Percentiles rank a stretch among this genome's conserved stretches.
These are phyloP conservation scores for Cystobasidium ongulense DNA, from an alignment of 768 basidiomycete genomes.

Conservation along the genomic window DNA sequence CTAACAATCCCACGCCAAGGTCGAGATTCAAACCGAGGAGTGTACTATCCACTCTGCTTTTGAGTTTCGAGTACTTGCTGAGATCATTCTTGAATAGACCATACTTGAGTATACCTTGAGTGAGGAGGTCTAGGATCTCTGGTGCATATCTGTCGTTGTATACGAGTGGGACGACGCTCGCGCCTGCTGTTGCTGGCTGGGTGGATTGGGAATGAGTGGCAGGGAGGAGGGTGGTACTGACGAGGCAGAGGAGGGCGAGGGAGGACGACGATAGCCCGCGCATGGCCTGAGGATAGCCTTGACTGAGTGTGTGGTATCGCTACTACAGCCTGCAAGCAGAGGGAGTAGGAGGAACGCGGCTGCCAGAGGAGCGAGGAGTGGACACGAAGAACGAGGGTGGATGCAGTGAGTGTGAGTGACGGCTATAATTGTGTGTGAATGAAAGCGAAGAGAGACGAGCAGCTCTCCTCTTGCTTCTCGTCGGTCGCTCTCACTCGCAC, in stretches of 20 bases:
- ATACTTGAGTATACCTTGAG: slow-evolving; percentile 12
- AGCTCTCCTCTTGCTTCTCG: no score
- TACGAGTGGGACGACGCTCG: not conserved
- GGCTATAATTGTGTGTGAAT: no score
- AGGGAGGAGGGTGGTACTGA: not conserved
- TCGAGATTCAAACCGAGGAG: not conserved
- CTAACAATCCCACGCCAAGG: not conserved
- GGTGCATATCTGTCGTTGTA: not conserved
- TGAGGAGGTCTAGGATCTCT: not conserved
- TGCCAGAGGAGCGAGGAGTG: no score
- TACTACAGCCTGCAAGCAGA: no score
- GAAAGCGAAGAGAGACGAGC: no score
- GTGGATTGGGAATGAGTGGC: not conserved
- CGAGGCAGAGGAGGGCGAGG: not conserved
- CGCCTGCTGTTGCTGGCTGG: not conserved
- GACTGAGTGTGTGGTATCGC: no score
- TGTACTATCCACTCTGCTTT: not conserved
- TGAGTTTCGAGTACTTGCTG: not conserved
- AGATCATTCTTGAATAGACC: not conserved
- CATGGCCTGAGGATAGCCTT: no score
- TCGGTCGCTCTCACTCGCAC: no score
- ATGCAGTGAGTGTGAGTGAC: no score
- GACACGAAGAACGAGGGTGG: no score
- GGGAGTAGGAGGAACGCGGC: no score
- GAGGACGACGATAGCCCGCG: not conserved